These are phyloP conservation scores for Trametes sanguinea DNA, from an alignment of 768 basidiomycete genomes.

Conservation along the genomic window DNA sequence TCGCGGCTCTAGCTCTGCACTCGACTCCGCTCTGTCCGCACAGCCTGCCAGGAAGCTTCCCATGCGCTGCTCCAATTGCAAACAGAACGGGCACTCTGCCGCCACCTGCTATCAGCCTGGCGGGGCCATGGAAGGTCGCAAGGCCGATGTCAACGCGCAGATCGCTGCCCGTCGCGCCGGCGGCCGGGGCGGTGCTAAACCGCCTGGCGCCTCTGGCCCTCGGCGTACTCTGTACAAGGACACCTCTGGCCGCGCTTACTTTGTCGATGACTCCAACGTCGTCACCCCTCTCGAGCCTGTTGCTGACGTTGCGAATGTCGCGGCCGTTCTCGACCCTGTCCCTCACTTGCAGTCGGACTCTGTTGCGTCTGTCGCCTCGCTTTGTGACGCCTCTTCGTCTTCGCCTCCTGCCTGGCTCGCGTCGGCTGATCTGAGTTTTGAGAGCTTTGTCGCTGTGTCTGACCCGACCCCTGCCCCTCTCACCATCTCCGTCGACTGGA, in stretches of 20 bases:
- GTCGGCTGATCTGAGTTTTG: neutral
- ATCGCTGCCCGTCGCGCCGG: neutral
- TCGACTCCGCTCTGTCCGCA: neutral
- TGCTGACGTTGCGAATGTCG: neutral
- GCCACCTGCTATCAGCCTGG: neutral
- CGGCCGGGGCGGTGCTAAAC: no score
- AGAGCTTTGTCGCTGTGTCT: neutral
- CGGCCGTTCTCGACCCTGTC: neutral
- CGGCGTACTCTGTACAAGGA: neutral
- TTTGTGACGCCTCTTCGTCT: no score
- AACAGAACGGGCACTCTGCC: neutral
- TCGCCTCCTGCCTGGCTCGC: no score
- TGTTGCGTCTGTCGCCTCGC: neutral
- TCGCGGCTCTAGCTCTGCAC: neutral
- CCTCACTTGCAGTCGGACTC: neutral
- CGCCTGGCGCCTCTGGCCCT: no score
- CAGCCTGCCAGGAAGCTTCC: neutral
- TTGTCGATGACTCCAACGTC: neutral
- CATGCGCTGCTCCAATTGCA: neutral
- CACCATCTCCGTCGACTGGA: neutral
- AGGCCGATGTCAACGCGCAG: neutral
- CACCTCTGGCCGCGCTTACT: neutral
- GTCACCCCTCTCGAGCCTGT: no score
- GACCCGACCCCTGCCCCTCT: no score
- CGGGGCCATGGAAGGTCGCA: conserved; percentile 1